Evolutionary conservation across 371 early-diverging fungal species (phyloP), one percentile per base, ranked within the genome.

Genomic region (Apophysomyces trapeziformis): DNA sequence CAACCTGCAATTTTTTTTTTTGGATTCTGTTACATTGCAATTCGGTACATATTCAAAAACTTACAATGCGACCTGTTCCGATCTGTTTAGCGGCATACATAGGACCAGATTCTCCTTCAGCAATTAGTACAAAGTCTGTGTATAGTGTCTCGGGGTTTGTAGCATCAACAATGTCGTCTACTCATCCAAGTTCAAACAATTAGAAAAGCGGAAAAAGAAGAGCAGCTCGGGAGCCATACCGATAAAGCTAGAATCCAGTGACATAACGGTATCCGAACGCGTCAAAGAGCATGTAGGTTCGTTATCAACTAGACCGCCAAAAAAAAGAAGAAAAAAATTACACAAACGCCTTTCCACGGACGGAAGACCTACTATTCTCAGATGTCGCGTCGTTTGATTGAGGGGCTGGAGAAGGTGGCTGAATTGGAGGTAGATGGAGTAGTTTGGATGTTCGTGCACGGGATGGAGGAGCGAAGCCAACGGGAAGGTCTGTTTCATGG

Each of bases 41-140:
- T 7, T 11, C n/a, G 21, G 7, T 26, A 26, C 32, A 26, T 26
- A 11, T 18, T 18, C 4, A 8, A 50, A 11, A 21, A 54, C 69
- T 38, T 71, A 75, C 78, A 59, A 76, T 69, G 37, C 78, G 69
- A 56, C 83, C 76, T 0, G 87, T 84, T 21, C 83, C 58, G 12
- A 73, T 74, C 26, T 88, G 82, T 41, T 83, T 86, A 38, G 87
- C 88, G 36, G 85, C 78, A 74, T 81, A 90, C 79, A 92, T 82
- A 26, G 88, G 87, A 16, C 93, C 93, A 7, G 89, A 90, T 67
- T 93, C 93, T 39, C 93, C 93, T 74, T 91, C 93, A 11, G 93
- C 93, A 63, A 91, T 87, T 57, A 83, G 69, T 35, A 78, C 76
- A 61, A 87, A 74, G 57, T 87, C 83, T 12, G 75, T 68, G 63